Conservation (phyloP, 176 grass and related monocot genomes). For the Ananas comosus region DNA sequence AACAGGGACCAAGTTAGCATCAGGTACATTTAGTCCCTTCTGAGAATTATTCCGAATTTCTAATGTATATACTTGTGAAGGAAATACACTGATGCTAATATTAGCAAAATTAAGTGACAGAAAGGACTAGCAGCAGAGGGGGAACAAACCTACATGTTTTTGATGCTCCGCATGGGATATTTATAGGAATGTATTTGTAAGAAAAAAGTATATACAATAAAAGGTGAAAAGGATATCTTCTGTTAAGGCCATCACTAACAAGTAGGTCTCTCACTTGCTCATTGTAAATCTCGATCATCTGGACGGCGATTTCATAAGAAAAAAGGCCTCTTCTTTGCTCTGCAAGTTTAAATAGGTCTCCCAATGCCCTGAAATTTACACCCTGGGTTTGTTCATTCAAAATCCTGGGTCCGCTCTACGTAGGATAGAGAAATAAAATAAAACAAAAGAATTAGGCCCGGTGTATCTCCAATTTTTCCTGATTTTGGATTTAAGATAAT, state of each 20-base stretch:
- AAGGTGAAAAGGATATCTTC: conserved; percentile 76
- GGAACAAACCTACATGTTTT: no score
- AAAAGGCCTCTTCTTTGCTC: conserved; percentile 81
- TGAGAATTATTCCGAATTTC: conserved; percentile 95
- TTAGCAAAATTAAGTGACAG: neutral
- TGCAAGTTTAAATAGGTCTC: conserved; percentile 84
- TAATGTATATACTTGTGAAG: conserved; percentile 70
- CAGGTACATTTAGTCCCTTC: conserved; percentile 91
- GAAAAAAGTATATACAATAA: no score
- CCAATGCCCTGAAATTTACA: conserved; percentile 86
- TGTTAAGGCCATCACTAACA: conserved; percentile 71
- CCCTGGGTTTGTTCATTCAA: conserved; percentile 80
- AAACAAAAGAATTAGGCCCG: neutral
- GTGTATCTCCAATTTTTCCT: neutral
- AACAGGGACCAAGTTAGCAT: conserved; percentile 74
- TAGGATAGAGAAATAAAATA: conserved; percentile 2
- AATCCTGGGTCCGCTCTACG: conserved; percentile 89
- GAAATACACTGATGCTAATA: conserved; percentile 21
- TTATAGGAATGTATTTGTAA: no score
- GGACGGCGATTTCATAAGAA: conserved; percentile 85
- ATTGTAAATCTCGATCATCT: conserved; percentile 99
- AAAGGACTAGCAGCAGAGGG: no score
- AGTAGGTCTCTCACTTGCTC: conserved; percentile 99
- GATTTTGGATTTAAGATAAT: neutral
- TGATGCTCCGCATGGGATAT: no score